These are phyloP conservation scores for Hura crepitans DNA, from an alignment of 441 rosid species.

Conservation along the genomic window DNA sequence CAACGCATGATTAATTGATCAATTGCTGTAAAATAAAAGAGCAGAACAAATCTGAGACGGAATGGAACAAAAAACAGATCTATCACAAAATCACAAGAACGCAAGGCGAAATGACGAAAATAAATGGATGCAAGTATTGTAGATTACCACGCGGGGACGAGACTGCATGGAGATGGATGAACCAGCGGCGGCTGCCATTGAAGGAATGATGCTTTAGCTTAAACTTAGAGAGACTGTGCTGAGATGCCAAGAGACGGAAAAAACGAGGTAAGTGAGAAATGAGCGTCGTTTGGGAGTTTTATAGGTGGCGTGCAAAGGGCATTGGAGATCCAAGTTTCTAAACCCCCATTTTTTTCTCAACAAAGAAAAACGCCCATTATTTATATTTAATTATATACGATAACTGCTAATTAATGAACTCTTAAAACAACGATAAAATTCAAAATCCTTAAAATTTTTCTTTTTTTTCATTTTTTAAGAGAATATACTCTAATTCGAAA, in stretches of 20 bases:
- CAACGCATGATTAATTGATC: not conserved
- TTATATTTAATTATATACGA: too few species aligned
- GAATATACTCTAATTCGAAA: too few species aligned
- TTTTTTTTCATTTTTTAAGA: too few species aligned
- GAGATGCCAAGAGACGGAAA: conserved; percentile 1
- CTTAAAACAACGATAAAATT: too few species aligned
- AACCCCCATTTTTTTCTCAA: not conserved
- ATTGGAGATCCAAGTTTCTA: not conserved
- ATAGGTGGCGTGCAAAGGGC: not conserved
- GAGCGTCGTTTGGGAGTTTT: not conserved
- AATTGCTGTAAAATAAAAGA: too few species aligned
- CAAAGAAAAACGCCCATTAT: too few species aligned
- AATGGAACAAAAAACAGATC: conserved; percentile 23
- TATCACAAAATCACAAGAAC: not conserved
- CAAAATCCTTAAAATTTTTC: too few species aligned
- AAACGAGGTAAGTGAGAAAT: conserved; percentile 11
- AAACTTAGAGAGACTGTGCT: not conserved
- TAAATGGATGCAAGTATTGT: not conserved
- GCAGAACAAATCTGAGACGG: not conserved
- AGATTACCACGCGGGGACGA: conserved; percentile 25
- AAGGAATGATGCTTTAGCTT: not conserved
- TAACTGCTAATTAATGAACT: too few species aligned
- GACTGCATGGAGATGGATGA: conserved; percentile 40
- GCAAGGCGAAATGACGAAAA: not conserved
- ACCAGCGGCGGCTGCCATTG: conserved; percentile 43